These are phyloP conservation scores for Physcomitrellopsis africana DNA, from an alignment of 225 moss, liverwort and hornwort species.

Conservation along the genomic window DNA sequence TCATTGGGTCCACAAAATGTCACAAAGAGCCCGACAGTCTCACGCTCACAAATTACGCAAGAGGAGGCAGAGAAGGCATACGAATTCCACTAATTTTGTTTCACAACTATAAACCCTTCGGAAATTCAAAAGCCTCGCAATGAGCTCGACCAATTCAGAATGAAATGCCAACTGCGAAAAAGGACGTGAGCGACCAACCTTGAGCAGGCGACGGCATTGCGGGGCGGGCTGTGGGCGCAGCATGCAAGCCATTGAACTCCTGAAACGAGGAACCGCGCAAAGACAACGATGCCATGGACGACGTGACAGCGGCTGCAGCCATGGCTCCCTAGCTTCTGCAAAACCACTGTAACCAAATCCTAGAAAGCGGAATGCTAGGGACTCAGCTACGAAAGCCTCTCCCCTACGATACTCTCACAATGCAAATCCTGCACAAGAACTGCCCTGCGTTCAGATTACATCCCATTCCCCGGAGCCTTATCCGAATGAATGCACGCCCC, in stretches of 20 bases:
- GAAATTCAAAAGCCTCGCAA: neutral
- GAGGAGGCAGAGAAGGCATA: neutral
- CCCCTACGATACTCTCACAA: neutral
- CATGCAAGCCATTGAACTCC: conserved; percentile 26
- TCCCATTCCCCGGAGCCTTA: neutral
- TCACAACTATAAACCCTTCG: conserved; percentile 9
- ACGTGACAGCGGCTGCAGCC: neutral
- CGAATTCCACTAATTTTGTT: neutral
- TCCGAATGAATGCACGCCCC: neutral
- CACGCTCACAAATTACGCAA: neutral
- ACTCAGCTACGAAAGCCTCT: neutral
- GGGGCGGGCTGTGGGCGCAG: neutral
- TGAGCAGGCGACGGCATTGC: neutral
- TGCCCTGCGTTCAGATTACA: neutral
- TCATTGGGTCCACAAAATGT: neutral
- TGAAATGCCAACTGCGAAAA: too few species aligned
- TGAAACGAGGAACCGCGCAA: conserved; percentile 9
- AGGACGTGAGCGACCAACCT: neutral
- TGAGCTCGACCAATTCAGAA: too few species aligned
- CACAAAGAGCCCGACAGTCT: neutral
- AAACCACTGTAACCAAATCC: neutral
- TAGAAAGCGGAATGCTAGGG: neutral
- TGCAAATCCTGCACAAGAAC: neutral
- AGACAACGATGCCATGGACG: conserved; percentile 24
- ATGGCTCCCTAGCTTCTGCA: neutral